Conservation (phyloP, 23 red algal species). For the Gracilaria caudata region DNA sequence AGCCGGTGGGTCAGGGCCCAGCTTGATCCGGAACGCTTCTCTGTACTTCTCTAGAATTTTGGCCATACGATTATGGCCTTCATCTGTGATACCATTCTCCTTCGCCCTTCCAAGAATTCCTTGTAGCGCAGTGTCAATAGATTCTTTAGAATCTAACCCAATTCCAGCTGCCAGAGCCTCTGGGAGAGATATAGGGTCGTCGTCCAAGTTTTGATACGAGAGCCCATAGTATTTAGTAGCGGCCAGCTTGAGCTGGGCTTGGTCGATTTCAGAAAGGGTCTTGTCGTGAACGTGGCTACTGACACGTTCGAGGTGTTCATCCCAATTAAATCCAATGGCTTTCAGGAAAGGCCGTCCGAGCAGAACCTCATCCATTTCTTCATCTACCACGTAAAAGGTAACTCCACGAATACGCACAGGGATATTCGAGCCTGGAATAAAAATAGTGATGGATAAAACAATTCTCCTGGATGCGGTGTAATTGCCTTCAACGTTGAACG, state of each 20-base stretch:
- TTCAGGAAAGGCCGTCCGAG: constrained; percentile 46
- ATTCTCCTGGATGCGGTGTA: neutral
- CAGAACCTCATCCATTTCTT: constrained; percentile 26
- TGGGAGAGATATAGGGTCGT: constrained; percentile 22
- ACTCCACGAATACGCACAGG: constrained; percentile 7
- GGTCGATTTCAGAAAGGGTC: neutral
- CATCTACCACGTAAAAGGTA: constrained; percentile 14
- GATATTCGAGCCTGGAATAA: constrained; percentile 21
- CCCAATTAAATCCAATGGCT: constrained; percentile 33
- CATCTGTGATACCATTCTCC: neutral
- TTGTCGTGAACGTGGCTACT: neutral
- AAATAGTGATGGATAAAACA: constrained; percentile 13
- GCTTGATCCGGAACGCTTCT: constrained; percentile 19
- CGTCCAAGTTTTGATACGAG: neutral
- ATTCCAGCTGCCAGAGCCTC: constrained; percentile 28
- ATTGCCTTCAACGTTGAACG: constrained; percentile 20
- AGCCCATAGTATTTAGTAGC: constrained; percentile 4
- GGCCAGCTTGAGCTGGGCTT: neutral
- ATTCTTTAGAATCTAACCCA: neutral
- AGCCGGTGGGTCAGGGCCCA: constrained; percentile 4
- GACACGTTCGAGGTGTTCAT: neutral
- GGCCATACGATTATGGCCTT: neutral
- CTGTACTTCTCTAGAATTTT: neutral
- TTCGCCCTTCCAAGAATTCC: neutral
- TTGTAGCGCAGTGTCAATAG: neutral